Percentiles rank a stretch among this genome's conserved stretches.
These are phyloP conservation scores for Trametes cubensis DNA, from an alignment of 768 basidiomycete genomes.

Conservation along the genomic window DNA sequence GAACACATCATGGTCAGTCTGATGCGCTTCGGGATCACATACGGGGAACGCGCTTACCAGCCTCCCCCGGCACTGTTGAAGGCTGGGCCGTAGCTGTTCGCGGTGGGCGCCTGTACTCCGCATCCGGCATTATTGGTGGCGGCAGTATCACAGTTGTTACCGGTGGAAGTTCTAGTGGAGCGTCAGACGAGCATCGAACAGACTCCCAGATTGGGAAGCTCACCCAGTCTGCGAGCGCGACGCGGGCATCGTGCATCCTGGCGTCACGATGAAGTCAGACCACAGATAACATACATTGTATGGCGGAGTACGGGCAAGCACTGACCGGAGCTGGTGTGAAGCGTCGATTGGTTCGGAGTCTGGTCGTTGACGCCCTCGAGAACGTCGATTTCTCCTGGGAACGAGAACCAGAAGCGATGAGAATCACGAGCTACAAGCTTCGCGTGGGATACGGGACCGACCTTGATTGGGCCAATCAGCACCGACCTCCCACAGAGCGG, in stretches of 20 bases:
- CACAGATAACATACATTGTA: constrained; percentile 53
- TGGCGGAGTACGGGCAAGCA: constrained; percentile 50
- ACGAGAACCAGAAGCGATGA: constrained; percentile 36
- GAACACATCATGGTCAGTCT: constrained; percentile 4
- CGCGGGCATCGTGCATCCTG: constrained; percentile 55
- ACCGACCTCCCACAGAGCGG: constrained; percentile 57
- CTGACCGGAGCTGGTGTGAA: constrained; percentile 58
- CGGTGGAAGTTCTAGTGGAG: constrained; percentile 12
- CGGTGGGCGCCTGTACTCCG: constrained; percentile 45
- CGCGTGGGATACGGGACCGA: constrained; percentile 25
- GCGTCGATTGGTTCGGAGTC: constrained; percentile 49
- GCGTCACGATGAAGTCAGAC: constrained; percentile 6
- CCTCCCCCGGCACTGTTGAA: constrained; percentile 67
- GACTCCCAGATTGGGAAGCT: neutral
- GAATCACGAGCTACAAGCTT: neutral
- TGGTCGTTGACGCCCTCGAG: constrained; percentile 62
- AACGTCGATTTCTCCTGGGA: constrained; percentile 58
- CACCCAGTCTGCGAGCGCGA: constrained; percentile 51
- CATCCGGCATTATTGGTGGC: constrained; percentile 58
- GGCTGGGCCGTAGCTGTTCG: constrained; percentile 54
- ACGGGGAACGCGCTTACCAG: constrained; percentile 37
- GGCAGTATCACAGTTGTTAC: constrained; percentile 48
- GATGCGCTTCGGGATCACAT: neutral
- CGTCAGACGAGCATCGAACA: neutral
- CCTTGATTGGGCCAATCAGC: constrained; percentile 50